Base-by-base conservation (phyloP, 2,329 filamentous ascomycete species). In the Truncatella angustata region DNA sequence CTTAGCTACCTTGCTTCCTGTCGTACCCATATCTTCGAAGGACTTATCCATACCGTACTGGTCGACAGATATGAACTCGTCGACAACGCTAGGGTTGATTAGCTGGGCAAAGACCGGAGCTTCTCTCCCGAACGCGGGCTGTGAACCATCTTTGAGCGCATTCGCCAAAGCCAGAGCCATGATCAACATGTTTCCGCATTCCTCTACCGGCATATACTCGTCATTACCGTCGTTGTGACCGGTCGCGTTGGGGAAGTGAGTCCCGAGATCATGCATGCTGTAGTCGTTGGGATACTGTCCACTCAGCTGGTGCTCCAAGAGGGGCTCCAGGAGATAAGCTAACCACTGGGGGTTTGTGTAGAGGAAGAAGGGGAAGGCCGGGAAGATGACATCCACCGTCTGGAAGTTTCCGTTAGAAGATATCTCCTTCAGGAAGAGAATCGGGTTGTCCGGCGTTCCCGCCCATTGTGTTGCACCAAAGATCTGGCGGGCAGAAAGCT, bases 321-420 rank as follows among this genome's bases (percentile, higher is more conserved):
- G 74, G 5, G 90, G 90, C 66, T 93, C 88, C 4, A 94, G 74
- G 3, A 93, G 75, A 63, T 92, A 92, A 1, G 85, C 87, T 52
- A 92, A 73, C 88, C 89, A 93, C 53, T 82, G 77, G 2, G 90
- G 90, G 60, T 92, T 91, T 16, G 89, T 91, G 65, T 93, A 94
- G 18, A 93, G 68, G 74, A 93, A 93, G 76, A 93, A 94, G 0
- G 90, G 89, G 69, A 91, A 92, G 0, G 89, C 81, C 0, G 90
- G 90, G 73, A 91, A 94, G 60, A 95, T 93, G 52, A 95, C 88
- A 71, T 93, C 89, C 10, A 94, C 87, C 0, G 90, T 94, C 65
- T 94, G 90, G 67, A 86, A 86, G 62, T 95, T 93, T 4, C 90
- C 90, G 60, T 93, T 88, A 2, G 87, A 91, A 1, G 88, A 91